These are phyloP conservation scores for Phytophthora citricola DNA, from an alignment of 352 stramenopile genomes.

Conservation along the genomic window DNA sequence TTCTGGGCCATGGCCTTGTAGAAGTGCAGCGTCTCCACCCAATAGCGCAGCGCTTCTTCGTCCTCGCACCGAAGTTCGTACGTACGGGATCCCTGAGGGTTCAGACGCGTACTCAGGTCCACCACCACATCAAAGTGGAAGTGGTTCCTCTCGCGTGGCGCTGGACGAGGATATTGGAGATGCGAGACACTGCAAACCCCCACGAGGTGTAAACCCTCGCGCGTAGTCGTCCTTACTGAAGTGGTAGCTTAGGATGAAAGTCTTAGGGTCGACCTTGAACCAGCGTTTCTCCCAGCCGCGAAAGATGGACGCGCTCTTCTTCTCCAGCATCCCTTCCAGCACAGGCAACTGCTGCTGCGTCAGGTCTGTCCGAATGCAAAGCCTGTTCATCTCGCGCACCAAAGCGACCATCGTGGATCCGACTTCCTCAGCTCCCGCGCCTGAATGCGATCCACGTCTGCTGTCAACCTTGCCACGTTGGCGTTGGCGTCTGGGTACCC, in stretches of 20 bases:
- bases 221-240: slow-evolving; percentile 69
- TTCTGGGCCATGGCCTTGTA: slow-evolving; percentile 64
- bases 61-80: slow-evolving; percentile 74
- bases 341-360: slow-evolving; percentile 47
- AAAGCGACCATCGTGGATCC: slow-evolving; percentile 61
- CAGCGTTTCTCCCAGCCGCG: slow-evolving; percentile 72
- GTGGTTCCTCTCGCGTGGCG: slow-evolving; percentile 41
- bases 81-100: slow-evolving; percentile 64
- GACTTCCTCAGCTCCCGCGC: slow-evolving; percentile 49
- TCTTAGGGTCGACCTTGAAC: slow-evolving; percentile 76
- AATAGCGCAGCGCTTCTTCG: slow-evolving; percentile 63
- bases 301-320: slow-evolving; percentile 82
- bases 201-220: slow-evolving; percentile 68
- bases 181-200: slow-evolving; percentile 61
- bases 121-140: slow-evolving; percentile 78
- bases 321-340: slow-evolving; percentile 73
- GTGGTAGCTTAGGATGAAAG: slow-evolving; percentile 73
- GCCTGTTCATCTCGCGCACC: slow-evolving; percentile 60
- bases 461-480: slow-evolving; percentile 46
- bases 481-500: slow-evolving; percentile 46
- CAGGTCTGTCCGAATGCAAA: slow-evolving; percentile 44
- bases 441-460: slow-evolving; percentile 50
- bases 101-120: slow-evolving; percentile 66
- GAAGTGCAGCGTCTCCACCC: slow-evolving; percentile 74
- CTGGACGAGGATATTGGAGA: slow-evolving; percentile 65